A percentile compares a stretch with the other conserved stretches of the same genome.
Conservation (phyloP, 2,329 filamentous ascomycete species). For the Aspergillus tubingensis region DNA sequence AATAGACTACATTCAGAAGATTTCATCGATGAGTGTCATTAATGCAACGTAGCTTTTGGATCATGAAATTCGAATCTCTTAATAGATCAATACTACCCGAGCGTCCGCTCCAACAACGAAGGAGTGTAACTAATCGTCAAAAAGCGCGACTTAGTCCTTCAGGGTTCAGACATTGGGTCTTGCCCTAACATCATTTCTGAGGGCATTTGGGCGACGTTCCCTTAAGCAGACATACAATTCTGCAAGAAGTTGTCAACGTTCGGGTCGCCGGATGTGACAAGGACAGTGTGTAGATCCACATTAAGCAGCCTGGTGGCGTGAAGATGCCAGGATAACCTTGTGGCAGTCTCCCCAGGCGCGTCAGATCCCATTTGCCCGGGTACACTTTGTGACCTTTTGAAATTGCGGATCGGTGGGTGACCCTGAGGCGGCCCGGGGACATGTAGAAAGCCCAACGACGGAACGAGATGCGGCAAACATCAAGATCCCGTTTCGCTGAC, state of each 20-base stretch:
- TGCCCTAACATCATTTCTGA: not conserved
- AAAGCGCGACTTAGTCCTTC: not conserved
- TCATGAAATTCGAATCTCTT: not conserved
- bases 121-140: not conserved
- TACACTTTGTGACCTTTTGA: not conserved
- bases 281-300: not conserved
- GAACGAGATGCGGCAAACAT: not conserved
- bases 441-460: not conserved
- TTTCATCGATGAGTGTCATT: not conserved
- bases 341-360: not conserved
- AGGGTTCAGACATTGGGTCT: not conserved
- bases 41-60: not conserved
- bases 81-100: not conserved
- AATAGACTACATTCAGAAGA: conserved; percentile 9
- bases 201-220: not conserved
- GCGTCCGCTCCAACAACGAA: not conserved
- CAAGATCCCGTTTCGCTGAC: not conserved
- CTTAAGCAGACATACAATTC: not conserved
- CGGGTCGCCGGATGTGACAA: not conserved
- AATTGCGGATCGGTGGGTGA: not conserved
- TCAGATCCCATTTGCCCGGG: not conserved
- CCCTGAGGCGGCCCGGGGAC: not conserved
- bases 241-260: not conserved
- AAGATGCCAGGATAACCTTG: not conserved
- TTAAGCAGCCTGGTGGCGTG: not conserved